phyloP scores from a whole-genome alignment of 2,329 filamentous ascomycete genomes.

The Aspergillus tamarii region DNA sequence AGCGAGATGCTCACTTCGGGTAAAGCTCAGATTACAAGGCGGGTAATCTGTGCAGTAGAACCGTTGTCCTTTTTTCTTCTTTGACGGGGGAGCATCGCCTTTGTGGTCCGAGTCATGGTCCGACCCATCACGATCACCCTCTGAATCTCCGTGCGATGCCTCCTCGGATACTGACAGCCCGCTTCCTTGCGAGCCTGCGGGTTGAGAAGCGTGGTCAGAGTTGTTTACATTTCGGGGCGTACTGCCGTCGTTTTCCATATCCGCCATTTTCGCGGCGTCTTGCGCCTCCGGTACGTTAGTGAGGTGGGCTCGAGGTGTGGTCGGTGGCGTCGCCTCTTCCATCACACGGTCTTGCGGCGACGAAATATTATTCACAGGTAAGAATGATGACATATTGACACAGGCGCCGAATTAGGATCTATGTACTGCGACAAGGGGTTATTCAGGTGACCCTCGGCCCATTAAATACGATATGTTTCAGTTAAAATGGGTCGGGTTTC shows the following conservation, averaged over 20 bases:
- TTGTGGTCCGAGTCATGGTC: constrained; percentile 67
- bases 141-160: constrained; percentile 76
- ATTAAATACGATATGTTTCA: constrained; percentile 21
- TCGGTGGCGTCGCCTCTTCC: constrained; percentile 59
- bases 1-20: constrained; percentile 90
- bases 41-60: constrained; percentile 97
- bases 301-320: constrained; percentile 55
- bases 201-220: constrained; percentile 50
- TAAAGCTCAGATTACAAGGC: constrained; percentile 92
- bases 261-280: constrained; percentile 25
- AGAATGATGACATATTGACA: constrained; percentile 60
- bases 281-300: constrained; percentile 43
- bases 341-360: constrained; percentile 48
- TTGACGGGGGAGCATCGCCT: constrained; percentile 69
- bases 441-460: constrained; percentile 21
- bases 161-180: constrained; percentile 57
- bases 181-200: constrained; percentile 43
- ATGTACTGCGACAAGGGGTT: constrained; percentile 26
- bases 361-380: constrained; percentile 62
- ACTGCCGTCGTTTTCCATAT: constrained; percentile 36
- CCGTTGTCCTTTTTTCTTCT: constrained; percentile 95
- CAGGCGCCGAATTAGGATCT: constrained; percentile 31
- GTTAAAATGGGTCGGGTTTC: constrained; percentile 16
- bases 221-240: constrained; percentile 45
- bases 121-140: constrained; percentile 66